Evolutionary conservation across 805 yeast species (phyloP), one percentile per base, ranked within the genome.

Genomic region (Candida rishiriensis): DNA sequence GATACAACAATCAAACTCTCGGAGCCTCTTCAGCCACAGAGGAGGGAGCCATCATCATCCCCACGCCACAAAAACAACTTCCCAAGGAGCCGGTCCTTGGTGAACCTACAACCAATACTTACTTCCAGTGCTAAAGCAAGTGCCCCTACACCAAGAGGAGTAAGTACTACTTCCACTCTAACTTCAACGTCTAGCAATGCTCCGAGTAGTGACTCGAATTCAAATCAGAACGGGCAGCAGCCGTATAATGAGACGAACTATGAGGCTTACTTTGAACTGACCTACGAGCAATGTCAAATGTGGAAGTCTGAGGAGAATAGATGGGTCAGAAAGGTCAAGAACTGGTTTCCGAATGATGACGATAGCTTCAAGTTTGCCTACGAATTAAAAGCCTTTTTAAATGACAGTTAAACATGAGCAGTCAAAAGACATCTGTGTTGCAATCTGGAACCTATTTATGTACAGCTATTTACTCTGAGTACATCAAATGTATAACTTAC

Each of bases 241-340:
- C 26, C 26, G 26, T 5, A 4, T 5, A 21, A 7, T 21, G 26
- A 21, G 7, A 21, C 26, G 7, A 21, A 21, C 26, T 21, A 21
- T 21, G 56, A 48, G 5, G 52, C 42, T 34, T 52, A 46, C 34
- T 63, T 61, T 35, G 42, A 47, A 9, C 52, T 65, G 3, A 39
- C 59, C 1, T 42, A 50, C 14, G 68, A 59, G 1, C 52, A 55
- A 49, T 59, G 56, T 41, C 56, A 49, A 31, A 26, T 38, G 7
- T 65, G 67, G 66, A 56, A 54, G 36, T 36, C 42, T 28, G 71
- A 66, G 47, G 68, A 65, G 41, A 33, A 29, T 18, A 57, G 68
- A 41, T 66, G 71, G 71, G 29, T 41, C 3, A 48, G 68, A 16
- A 66, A 66, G 44, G 68, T 64, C 14, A 55, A 60, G 3, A 62